Evolutionary conservation across 225 moss, liverwort and hornwort genomes (phyloP), one percentile per base, ranked within the genome.

Genomic region (Rhytidiadelphus loreus): DNA sequence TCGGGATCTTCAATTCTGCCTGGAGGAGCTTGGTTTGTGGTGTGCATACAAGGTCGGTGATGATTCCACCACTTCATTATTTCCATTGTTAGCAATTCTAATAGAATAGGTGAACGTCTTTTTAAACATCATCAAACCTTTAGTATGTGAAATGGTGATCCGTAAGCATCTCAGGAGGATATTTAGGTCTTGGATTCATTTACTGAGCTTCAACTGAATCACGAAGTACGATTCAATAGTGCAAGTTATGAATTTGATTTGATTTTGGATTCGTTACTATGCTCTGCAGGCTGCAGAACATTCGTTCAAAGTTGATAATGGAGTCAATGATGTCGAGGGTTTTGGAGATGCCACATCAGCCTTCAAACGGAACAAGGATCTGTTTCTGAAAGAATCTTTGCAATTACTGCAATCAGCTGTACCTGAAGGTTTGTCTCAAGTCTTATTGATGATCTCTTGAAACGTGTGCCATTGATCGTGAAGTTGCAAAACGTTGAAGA

Each of bases 11-110:
- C 86, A 93, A 50, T 96, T 95, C 90, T 99, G 97, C 92, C 87
- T 99, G 56, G 92, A 93, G n/a, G 94, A 96, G 81, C 95, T 99
- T 35, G 99, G 99, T 66, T 86, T 96, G 71, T 95, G 95, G 93
- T 99, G 96, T 91, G 95, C 99, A 30, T 91, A 84, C 66, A 97
- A 96, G 96, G 99, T 98, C 87, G 52, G 79, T 85, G 50, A 85
- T 60, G 35, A 77, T 80, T 46, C 62, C 66, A 63, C 14, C n/a
- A 41, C 60, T 88, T 82, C 60, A 35, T 69, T 21, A 19, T 70
- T 46, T 39, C 59, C 83, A 52, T 32, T 77, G 62, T 73, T 81
- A 43, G 69, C 23, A 65, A 59, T 71, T 46, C 28, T 83, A 64
- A 64, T 22, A 24, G 52, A 63, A 33, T 44, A 55, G 66, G 57